Evolutionary conservation across 257 asterid genomes (phyloP).

Genomic region (Leptodermis oblonga): DNA sequence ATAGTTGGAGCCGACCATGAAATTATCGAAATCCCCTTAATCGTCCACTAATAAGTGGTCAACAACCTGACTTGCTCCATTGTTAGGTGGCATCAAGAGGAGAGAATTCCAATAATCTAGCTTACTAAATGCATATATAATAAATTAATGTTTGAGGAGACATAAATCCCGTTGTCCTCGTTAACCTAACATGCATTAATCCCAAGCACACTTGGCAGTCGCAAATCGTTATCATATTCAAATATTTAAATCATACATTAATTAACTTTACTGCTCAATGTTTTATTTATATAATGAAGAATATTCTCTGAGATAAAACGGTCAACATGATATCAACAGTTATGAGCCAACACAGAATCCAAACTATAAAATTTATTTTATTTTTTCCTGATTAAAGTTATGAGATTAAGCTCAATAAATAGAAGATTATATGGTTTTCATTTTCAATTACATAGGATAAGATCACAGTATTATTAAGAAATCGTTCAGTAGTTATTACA

Average conservation of each 20-base stretch:
- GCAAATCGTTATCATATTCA: not conserved
- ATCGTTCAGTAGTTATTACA: too few species aligned
- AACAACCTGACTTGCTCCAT: too few species aligned
- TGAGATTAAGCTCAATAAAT: too few species aligned
- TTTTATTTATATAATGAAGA: not conserved
- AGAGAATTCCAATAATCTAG: too few species aligned
- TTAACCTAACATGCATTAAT: conserved; percentile 11
- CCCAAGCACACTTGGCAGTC: not conserved
- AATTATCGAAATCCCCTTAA: too few species aligned
- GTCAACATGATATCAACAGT: not conserved
- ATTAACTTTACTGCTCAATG: not conserved
- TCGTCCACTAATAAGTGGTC: too few species aligned
- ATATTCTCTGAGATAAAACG: not conserved
- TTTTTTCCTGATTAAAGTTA: too few species aligned
- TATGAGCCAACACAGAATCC: not conserved
- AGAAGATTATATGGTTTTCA: too few species aligned
- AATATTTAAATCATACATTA: not conserved
- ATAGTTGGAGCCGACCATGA: too few species aligned
- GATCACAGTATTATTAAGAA: too few species aligned
- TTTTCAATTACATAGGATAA: too few species aligned
- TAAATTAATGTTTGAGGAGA: not conserved
- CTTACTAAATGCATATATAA: not conserved
- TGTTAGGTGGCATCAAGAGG: too few species aligned
- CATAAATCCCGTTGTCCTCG: conserved; percentile 1
- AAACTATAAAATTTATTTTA: not conserved